Evolutionary conservation across 1,139 yeast species (phyloP), one percentile per base, ranked within the genome.

Genomic region (Pichia inconspicua): DNA sequence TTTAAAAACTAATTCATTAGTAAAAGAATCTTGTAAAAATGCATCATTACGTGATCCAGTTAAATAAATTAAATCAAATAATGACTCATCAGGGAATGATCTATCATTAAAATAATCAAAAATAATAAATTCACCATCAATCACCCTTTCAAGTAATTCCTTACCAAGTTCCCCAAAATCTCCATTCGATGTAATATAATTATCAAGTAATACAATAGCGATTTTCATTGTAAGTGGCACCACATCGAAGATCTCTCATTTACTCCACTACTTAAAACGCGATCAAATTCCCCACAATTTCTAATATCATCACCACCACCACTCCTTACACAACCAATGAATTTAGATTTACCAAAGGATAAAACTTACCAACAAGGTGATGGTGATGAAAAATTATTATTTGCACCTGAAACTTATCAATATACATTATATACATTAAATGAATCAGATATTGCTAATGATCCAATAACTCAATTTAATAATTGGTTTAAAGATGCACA

Each of bases 371-470:
- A 49, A 19, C 39, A 45, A 31, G 14, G 8, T 8, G 19, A 12
- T 6, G 32, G 55, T 22, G 54, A 55, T 43, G 58, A 56, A 25
- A 65, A 65, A 38, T 54, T 64, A 19, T 59, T 64, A n/a, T 64
- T 87, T 66, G 96, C 96, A 4, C 96, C 96, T 22, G 77, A 83
- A 56, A 88, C 97, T 0, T 86, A 85, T 58, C 97, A 92, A 66
- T 92, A 90, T 66, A 81, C 81, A 50, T 84, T 85, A 62, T 79
- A 73, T 41, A 73, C 77, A 19, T 69, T 92, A 48, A 72, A 74
- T 45, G 82, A 78, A 48, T 51, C 64, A 0, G 80, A 84, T 17
- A 68, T 90, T 14, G 65, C 64, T 27, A 42, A 61, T 5, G 76
- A 77, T 55, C 98, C 98, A 27, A 78, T 85, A 35, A 72, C 68